Conservation (phyloP, 768 basidiomycete species). For the Boletus subcaerulescens region DNA sequence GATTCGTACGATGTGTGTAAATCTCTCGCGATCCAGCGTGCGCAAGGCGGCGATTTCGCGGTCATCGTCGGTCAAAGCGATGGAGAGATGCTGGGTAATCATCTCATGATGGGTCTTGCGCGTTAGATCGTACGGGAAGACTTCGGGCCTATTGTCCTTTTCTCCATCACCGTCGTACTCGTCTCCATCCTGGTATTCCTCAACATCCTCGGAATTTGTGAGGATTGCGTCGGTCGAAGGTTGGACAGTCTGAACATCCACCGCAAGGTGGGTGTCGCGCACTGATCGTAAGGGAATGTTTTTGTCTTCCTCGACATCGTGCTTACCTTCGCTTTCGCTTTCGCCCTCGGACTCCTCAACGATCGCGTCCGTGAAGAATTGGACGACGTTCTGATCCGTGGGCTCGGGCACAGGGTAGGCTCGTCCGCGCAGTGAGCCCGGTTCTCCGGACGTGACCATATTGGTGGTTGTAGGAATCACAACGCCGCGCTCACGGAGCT, state of each 20-base stretch:
- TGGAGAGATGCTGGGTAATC: neutral
- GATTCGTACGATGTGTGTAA: neutral
- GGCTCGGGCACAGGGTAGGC: neutral
- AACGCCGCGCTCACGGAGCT: neutral
- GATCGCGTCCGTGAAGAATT: neutral
- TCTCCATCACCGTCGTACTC: too few relatives aligned
- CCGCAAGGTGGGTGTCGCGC: neutral
- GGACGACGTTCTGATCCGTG: neutral
- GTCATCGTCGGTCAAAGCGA: constrained; percentile 4
- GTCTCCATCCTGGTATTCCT: neutral
- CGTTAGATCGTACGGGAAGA: neutral
- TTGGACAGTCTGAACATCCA: neutral
- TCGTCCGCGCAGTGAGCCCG: neutral
- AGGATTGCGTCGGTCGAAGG: neutral
- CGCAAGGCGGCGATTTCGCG: constrained; percentile 1
- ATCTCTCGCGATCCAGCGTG: neutral
- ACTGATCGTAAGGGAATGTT: neutral
- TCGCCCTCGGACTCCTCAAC: neutral
- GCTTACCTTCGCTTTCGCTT: neutral
- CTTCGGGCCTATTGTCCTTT: neutral
- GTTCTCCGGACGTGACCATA: neutral
- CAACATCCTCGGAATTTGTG: neutral
- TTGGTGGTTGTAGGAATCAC: neutral
- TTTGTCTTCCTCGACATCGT: too few relatives aligned
- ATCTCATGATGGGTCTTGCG: neutral